Evolutionary conservation across 2,329 filamentous ascomycete species (phyloP).

Genomic region (Lecanosticta acicola): DNA sequence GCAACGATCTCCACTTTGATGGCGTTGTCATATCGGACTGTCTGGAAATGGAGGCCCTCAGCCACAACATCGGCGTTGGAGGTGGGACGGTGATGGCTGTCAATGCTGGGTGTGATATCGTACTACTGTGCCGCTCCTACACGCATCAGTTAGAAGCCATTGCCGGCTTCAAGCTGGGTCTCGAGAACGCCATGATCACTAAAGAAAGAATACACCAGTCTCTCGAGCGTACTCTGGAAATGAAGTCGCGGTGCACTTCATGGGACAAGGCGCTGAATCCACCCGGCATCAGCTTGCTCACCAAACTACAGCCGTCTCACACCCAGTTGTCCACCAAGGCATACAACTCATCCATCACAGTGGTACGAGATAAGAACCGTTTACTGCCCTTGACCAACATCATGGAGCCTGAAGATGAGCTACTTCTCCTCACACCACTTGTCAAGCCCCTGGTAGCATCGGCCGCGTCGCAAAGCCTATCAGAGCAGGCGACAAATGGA

Average conservation of each 20-base stretch:
- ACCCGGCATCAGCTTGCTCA: constrained; percentile 68
- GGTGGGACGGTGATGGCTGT: constrained; percentile 97
- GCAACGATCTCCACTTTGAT: constrained; percentile 82
- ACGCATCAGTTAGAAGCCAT: constrained; percentile 88
- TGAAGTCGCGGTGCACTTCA: constrained; percentile 81
- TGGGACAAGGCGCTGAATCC: constrained; percentile 92
- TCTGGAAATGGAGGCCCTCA: constrained; percentile 91
- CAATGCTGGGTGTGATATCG: constrained; percentile 88
- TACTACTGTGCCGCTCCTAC: constrained; percentile 82
- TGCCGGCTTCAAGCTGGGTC: constrained; percentile 77
- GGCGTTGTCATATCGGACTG: constrained; percentile 94
- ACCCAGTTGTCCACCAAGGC: constrained; percentile 74
- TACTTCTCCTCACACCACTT: constrained; percentile 81
- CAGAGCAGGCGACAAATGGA: constrained; percentile 55
- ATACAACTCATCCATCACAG: constrained; percentile 88
- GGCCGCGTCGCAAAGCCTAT: constrained; percentile 66
- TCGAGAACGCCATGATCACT: constrained; percentile 85
- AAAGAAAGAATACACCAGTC: constrained; percentile 75
- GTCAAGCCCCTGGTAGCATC: constrained; percentile 91
- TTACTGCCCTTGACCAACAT: constrained; percentile 76
- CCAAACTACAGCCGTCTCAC: constrained; percentile 76
- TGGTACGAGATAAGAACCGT: constrained; percentile 83
- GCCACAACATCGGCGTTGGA: constrained; percentile 93
- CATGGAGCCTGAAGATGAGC: constrained; percentile 76
- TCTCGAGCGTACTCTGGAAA: constrained; percentile 65